These are phyloP conservation scores for Leccinum ochraceum DNA, from an alignment of 768 basidiomycete genomes.

Conservation along the genomic window DNA sequence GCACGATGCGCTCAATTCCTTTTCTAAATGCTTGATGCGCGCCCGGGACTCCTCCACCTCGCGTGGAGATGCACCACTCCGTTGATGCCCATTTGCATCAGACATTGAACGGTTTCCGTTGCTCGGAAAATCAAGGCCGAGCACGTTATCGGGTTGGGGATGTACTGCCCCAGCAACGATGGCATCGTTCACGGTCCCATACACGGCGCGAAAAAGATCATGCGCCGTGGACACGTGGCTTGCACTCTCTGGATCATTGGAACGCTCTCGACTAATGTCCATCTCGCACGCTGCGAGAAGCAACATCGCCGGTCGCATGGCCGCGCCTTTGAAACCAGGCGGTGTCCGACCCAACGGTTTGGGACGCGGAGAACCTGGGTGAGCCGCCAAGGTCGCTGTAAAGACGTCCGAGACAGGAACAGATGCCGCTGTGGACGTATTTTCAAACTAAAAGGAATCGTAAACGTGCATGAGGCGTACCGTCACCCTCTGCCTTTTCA, in stretches of 20 bases:
- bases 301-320: slow-evolving; percentile 30
- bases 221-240: slow-evolving; percentile 25
- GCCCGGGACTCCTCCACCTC: slow-evolving; percentile 6
- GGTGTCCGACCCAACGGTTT: slow-evolving; percentile 10
- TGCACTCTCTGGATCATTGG: slow-evolving; percentile 20
- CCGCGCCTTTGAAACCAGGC: slow-evolving; percentile 16
- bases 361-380: slow-evolving; percentile 8
- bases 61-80: background rate
- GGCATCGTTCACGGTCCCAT: slow-evolving; percentile 26
- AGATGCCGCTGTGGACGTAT: slow-evolving; percentile 13
- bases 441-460: slow-evolving; percentile 17
- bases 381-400: slow-evolving; percentile 9
- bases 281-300: slow-evolving; percentile 36
- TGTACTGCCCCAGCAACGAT: slow-evolving; percentile 20
- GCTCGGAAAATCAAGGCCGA: slow-evolving; percentile 29
- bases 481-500: slow-evolving; percentile 26
- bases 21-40: slow-evolving; percentile 27
- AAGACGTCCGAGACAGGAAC: slow-evolving; percentile 11
- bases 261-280: slow-evolving; percentile 32
- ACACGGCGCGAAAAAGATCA: slow-evolving; percentile 33
- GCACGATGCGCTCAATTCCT: slow-evolving; percentile 22
- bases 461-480: slow-evolving; percentile 23
- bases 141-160: slow-evolving; percentile 19
- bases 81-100: background rate
- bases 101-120: slow-evolving; percentile 6